Evolutionary conservation across 2,329 filamentous ascomycete genomes (phyloP).

Genomic region (Sporothrix globosa): DNA sequence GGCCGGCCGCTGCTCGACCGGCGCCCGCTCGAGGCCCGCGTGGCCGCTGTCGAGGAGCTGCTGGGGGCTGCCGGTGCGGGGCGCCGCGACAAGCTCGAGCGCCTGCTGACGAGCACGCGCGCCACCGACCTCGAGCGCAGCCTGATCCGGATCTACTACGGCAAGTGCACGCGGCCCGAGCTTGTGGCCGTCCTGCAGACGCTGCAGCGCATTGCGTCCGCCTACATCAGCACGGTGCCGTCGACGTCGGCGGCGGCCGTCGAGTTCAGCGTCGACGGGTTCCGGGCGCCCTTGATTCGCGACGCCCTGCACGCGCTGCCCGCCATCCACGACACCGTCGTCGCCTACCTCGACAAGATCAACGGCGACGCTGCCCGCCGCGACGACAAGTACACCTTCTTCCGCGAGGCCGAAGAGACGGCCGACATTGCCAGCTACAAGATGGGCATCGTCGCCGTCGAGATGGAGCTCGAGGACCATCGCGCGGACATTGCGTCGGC

Average conservation of each 20-base stretch:
- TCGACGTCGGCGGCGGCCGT: constrained; percentile 49
- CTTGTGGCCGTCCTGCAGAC: constrained; percentile 83
- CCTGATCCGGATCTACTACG: constrained; percentile 94
- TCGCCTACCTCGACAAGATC: constrained; percentile 79
- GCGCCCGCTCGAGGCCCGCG: constrained; percentile 72
- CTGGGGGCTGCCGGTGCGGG: constrained; percentile 67
- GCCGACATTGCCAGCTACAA: constrained; percentile 89
- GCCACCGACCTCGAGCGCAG: constrained; percentile 88
- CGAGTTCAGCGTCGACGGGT: constrained; percentile 67
- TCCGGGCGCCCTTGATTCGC: constrained; percentile 69
- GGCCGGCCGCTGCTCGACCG: constrained; percentile 84
- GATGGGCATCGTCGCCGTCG: constrained; percentile 85
- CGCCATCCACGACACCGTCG: constrained; percentile 71
- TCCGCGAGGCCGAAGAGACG: constrained; percentile 82
- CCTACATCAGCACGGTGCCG: constrained; percentile 59
- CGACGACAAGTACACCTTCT: constrained; percentile 94
- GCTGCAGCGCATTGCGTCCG: constrained; percentile 76
- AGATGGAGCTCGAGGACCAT: constrained; percentile 83
- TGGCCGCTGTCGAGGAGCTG: constrained; percentile 85
- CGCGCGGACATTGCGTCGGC: constrained; percentile 70
- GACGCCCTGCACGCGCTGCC: constrained; percentile 76
- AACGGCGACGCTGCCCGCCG: constrained; percentile 79
- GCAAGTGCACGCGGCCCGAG: constrained; percentile 89
- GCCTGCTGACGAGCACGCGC: constrained; percentile 58
- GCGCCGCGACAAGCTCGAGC: constrained; percentile 73